Conservation (phyloP, 208 protist species). For the Crithidia mellificae region DNA sequence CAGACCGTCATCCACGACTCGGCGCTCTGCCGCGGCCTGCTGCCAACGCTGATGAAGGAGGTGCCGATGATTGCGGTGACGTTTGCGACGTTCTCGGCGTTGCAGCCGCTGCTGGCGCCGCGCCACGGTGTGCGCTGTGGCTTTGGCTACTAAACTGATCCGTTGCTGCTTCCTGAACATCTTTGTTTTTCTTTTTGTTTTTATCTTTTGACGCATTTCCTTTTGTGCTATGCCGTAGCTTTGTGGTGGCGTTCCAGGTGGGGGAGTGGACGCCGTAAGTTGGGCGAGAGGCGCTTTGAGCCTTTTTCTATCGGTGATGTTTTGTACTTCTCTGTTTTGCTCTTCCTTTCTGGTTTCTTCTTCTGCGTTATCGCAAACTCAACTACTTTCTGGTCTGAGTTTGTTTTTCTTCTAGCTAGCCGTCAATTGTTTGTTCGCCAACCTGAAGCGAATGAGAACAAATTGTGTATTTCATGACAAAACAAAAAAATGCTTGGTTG, state of each 20-base stretch:
- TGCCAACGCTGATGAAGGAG: conserved; percentile 80
- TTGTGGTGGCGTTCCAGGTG: too few relatives aligned
- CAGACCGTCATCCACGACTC: conserved; percentile 92
- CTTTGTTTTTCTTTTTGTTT: background rate
- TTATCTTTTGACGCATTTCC: too few relatives aligned
- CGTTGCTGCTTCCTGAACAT: background rate
- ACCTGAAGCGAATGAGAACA: background rate
- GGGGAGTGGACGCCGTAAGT: background rate
- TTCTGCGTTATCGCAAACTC: background rate
- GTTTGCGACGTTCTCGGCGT: conserved; percentile 77
- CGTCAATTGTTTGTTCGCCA: background rate
- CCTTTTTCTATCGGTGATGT: background rate
- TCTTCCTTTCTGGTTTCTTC: background rate
- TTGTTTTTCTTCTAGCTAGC: background rate
- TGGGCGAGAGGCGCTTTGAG: background rate
- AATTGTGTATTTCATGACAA: too few relatives aligned
- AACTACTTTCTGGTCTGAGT: too few relatives aligned
- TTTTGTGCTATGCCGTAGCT: too few relatives aligned
- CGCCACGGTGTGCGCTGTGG: conserved; percentile 83
- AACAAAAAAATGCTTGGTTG: background rate
- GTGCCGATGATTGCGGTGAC: conserved; percentile 88
- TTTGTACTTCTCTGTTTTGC: background rate
- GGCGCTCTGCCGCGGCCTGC: conserved; percentile 80
- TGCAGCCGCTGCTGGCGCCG: conserved; percentile 77
- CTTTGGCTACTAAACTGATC: conserved; percentile 76